Evolutionary conservation across 495 filamentous ascomycete species (phyloP).

Genomic region (Aspergillus egyptiacus): DNA sequence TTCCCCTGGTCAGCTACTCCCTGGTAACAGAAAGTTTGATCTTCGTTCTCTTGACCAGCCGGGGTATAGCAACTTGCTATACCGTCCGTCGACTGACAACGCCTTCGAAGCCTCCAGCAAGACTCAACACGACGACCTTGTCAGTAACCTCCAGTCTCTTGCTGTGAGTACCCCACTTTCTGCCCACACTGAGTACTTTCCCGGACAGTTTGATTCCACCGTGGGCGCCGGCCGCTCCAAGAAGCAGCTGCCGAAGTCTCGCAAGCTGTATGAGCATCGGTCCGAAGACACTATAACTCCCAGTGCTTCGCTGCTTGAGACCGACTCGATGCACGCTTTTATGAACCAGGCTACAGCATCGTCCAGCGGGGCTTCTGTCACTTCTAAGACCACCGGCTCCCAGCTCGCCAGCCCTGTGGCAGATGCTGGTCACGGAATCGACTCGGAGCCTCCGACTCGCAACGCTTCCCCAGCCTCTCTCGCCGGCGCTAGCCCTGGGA

Average conservation of each 20-base stretch:
- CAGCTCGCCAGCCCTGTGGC: slow-evolving; percentile 15
- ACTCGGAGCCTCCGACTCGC: slow-evolving; percentile 19
- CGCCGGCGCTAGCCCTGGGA: slow-evolving; percentile 14
- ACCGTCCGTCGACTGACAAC: slow-evolving; percentile 7
- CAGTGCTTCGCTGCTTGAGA: neutral
- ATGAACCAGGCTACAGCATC: slow-evolving; percentile 4
- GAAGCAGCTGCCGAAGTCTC: slow-evolving; percentile 17
- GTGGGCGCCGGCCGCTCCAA: slow-evolving; percentile 13
- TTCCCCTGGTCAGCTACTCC: slow-evolving; percentile 1
- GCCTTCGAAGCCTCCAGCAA: slow-evolving; percentile 7
- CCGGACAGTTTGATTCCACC: slow-evolving; percentile 10
- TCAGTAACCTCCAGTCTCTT: slow-evolving; percentile 19
- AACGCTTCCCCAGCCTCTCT: slow-evolving; percentile 16
- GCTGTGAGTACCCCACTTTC: slow-evolving; percentile 12
- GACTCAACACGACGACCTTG: slow-evolving; percentile 13
- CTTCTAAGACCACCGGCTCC: slow-evolving; percentile 14
- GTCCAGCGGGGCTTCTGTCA: slow-evolving; percentile 11
- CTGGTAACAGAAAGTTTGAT: slow-evolving; percentile 17
- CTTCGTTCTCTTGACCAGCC: slow-evolving; percentile 18
- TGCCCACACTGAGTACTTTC: slow-evolving; percentile 6
- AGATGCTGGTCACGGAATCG: slow-evolving; percentile 8
- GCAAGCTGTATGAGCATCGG: slow-evolving; percentile 22
- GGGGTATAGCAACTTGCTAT: slow-evolving; percentile 11
- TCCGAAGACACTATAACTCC: slow-evolving; percentile 7
- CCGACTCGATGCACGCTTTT: slow-evolving; percentile 7